These are phyloP conservation scores for Globisporangium spiculum DNA, from an alignment of 352 stramenopile genomes.

Conservation along the genomic window DNA sequence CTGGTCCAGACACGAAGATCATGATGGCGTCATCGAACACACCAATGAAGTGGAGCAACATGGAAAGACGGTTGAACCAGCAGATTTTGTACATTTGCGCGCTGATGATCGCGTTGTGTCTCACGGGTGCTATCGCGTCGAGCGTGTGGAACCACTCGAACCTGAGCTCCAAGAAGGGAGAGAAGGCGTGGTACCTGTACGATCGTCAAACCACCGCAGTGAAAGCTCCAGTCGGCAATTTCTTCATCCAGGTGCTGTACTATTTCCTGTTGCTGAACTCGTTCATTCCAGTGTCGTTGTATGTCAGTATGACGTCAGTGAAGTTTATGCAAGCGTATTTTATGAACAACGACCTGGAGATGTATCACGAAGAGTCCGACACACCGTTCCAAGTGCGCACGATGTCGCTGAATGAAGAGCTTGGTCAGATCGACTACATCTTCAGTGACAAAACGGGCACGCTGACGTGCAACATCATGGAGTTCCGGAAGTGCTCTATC, in stretches of 20 bases:
- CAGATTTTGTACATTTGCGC: conserved; percentile 85
- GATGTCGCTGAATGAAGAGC: conserved; percentile 92
- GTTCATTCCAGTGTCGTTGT: conserved; percentile 95
- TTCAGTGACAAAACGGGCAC: conserved; percentile 96
- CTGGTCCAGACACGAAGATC: conserved; percentile 86
- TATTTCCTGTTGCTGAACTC: conserved; percentile 93
- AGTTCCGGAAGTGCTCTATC: conserved; percentile 96
- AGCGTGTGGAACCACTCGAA: conserved; percentile 70
- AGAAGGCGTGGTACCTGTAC: conserved; percentile 73
- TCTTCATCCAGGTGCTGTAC: conserved; percentile 91
- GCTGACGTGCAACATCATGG: conserved; percentile 95
- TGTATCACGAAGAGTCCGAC: conserved; percentile 93
- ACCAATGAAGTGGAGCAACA: conserved; percentile 88
- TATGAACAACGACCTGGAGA: conserved; percentile 91
- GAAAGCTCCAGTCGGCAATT: conserved; percentile 59
- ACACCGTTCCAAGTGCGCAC: conserved; percentile 91
- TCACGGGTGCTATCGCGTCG: conserved; percentile 59
- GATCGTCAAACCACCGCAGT: conserved; percentile 48
- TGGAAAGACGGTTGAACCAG: conserved; percentile 75
- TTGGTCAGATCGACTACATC: conserved; percentile 93
- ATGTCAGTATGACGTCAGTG: conserved; percentile 93
- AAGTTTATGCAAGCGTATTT: conserved; percentile 91
- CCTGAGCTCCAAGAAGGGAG: conserved; percentile 29
- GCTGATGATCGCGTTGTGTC: conserved; percentile 76
- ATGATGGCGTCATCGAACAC: conserved; percentile 83